Conservation (phyloP, 1,139 yeast genomes). For the Nakaseomyces sp. region DNA sequence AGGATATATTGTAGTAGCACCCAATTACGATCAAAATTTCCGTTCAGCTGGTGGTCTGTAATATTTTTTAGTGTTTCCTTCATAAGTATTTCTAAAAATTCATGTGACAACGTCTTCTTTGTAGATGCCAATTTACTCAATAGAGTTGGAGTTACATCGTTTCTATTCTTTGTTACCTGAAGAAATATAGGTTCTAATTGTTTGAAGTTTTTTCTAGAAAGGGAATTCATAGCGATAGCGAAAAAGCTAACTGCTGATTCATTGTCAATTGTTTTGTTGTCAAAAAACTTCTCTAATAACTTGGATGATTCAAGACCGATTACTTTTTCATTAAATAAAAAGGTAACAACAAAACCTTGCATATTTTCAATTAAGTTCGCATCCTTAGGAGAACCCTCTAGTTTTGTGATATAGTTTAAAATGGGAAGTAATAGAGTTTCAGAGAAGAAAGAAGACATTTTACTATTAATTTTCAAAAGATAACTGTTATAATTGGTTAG, state of each 20-base stretch:
- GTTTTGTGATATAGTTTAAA: conserved; percentile 15
- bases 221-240: conserved; percentile 16
- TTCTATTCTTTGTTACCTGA: conserved; percentile 32
- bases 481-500: conserved; percentile 15
- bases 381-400: conserved; percentile 1
- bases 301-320: conserved; percentile 12
- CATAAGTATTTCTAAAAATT: conserved; percentile 36
- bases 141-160: conserved; percentile 35
- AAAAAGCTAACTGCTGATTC: conserved; percentile 18
- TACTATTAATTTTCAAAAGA: background rate
- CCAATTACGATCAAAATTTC: conserved; percentile 32
- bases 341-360: background rate
- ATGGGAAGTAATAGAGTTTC: conserved; percentile 18
- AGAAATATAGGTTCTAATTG: conserved; percentile 38
- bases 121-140: conserved; percentile 35
- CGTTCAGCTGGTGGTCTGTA: conserved; percentile 12
- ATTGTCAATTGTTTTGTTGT: conserved; percentile 11
- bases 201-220: conserved; percentile 24
- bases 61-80: conserved; percentile 19
- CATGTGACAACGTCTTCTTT: conserved; percentile 42
- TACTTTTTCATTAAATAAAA: background rate
- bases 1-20: conserved; percentile 38
- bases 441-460: background rate
- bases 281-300: conserved; percentile 18
- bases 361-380: background rate